Evolutionary conservation across 78 protist species (phyloP).

Genomic region (Creolimax fragrantissima): DNA sequence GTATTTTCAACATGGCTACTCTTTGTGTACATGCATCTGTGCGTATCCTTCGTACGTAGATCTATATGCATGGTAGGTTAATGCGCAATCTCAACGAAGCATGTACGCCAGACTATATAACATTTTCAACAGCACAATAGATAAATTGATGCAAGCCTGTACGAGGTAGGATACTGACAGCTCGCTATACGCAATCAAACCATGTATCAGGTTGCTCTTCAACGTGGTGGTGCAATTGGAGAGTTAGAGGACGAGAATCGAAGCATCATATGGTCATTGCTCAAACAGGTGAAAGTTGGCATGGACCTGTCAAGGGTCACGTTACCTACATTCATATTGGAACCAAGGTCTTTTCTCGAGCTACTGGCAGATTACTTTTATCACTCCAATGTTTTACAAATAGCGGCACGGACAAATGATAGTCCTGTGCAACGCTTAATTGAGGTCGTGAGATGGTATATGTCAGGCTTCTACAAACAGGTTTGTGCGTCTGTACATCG

Average conservation of each 20-base stretch:
- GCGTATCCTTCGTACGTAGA: too few species aligned
- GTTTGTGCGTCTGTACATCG: conserved; percentile 26
- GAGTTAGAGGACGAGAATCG: conserved; percentile 3
- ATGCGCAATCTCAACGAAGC: too few species aligned
- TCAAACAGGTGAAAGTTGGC: conserved; percentile 40
- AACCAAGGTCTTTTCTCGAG: conserved; percentile 82
- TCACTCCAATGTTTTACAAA: conserved; percentile 37
- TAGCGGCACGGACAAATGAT: not conserved
- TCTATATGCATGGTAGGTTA: too few species aligned
- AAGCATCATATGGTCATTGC: not conserved
- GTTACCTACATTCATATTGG: conserved; percentile 86
- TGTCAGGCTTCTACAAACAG: conserved; percentile 69
- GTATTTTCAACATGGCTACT: too few species aligned
- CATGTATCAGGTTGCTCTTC: too few species aligned
- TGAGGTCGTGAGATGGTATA: conserved; percentile 62
- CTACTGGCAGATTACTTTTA: conserved; percentile 50
- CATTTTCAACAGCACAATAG: too few species aligned
- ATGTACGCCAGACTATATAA: too few species aligned
- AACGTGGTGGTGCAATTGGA: not conserved
- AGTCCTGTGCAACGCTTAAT: conserved; percentile 59
- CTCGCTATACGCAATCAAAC: too few species aligned
- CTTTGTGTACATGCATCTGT: too few species aligned
- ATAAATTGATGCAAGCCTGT: too few species aligned
- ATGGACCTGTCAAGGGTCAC: conserved; percentile 71
- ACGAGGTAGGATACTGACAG: too few species aligned